Conservation (phyloP, 2,329 filamentous ascomycete genomes). For the Penicillium sp. region DNA sequence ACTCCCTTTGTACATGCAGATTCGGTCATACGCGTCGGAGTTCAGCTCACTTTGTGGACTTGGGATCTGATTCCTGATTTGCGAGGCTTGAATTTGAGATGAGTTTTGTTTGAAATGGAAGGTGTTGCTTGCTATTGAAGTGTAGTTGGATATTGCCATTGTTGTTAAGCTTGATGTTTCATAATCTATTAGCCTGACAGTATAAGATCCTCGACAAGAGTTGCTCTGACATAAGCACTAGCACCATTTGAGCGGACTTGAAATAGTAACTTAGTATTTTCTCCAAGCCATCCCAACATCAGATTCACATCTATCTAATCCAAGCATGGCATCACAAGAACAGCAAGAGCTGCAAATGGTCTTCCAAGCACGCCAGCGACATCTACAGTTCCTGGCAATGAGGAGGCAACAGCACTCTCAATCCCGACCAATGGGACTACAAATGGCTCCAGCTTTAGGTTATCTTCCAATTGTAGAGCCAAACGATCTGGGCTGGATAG, state of each 20-base stretch:
- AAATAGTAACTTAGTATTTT: too few relatives aligned
- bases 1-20: conserved; percentile 1
- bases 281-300: not conserved
- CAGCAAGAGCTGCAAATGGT: not conserved
- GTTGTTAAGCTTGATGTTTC: too few relatives aligned
- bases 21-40: not conserved
- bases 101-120: not conserved
- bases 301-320: not conserved
- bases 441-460: not conserved
- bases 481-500: not conserved
- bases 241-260: not conserved
- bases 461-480: not conserved
- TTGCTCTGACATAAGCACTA: not conserved
- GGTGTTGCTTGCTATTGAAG: not conserved
- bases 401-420: not conserved
- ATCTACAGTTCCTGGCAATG: not conserved
- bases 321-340: not conserved
- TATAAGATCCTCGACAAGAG: too few relatives aligned
- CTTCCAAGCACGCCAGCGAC: not conserved
- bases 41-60: not conserved
- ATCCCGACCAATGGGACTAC: not conserved
- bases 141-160: too few relatives aligned
- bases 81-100: not conserved
- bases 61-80: not conserved
- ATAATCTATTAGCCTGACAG: too few relatives aligned